Percentiles rank a stretch among this genome's conserved stretches.
phyloP scores from a whole-genome alignment of 192 early-diverging fungal genomes.

The Coemansia sp. region DNA sequence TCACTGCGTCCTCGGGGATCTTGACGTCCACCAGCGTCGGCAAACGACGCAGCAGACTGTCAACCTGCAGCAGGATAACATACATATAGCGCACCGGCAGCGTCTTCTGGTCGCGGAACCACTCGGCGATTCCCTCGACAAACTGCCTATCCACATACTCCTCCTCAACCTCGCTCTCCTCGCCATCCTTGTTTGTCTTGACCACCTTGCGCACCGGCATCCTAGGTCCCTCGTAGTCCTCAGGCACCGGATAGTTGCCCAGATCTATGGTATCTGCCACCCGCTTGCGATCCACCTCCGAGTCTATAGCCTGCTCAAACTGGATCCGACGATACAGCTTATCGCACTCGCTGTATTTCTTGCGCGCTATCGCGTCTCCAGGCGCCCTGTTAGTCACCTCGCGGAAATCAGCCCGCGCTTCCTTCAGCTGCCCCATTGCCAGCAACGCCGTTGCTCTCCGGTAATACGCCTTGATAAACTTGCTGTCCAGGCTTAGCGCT shows the following conservation, averaged over 20 bases:
- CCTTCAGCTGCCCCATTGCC: constrained; percentile 83
- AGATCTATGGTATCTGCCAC: constrained; percentile 54
- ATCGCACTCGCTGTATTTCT: constrained; percentile 83
- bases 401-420: constrained; percentile 71
- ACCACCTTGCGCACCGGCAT: constrained; percentile 46
- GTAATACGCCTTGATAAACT: constrained; percentile 91
- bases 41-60: constrained; percentile 68
- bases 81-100: constrained; percentile 88
- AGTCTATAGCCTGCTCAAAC: constrained; percentile 92
- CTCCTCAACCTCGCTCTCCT: constrained; percentile 53
- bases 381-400: constrained; percentile 76
- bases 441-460: constrained; percentile 86
- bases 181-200: constrained; percentile 8
- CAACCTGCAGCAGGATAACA: constrained; percentile 74
- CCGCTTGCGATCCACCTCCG: constrained; percentile 40
- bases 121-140: constrained; percentile 69
- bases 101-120: constrained; percentile 85
- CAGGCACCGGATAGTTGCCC: constrained; percentile 57
- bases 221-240: constrained; percentile 83
- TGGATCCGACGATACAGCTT: constrained; percentile 82
- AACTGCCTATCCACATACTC: constrained; percentile 76
- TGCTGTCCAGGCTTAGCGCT: constrained; percentile 77
- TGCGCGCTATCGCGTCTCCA: constrained; percentile 70
- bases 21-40: constrained; percentile 82
- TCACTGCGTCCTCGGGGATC: constrained; percentile 62